These are phyloP conservation scores for Mucor circinelloides DNA, from an alignment of 371 early-diverging fungal species.

Conservation along the genomic window DNA sequence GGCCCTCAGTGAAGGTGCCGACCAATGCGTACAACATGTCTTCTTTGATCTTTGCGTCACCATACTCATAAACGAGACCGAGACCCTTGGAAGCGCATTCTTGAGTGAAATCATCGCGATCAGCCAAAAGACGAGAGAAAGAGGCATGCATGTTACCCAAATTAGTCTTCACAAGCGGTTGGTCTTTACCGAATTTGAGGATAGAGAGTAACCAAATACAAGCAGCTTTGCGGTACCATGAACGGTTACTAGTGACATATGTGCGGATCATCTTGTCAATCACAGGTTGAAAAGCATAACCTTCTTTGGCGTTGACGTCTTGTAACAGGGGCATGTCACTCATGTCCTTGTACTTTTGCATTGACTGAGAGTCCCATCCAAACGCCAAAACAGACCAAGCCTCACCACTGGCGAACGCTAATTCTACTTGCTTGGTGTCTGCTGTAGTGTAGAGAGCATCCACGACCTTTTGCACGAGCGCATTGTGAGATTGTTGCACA, in stretches of 20 bases:
- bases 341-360: constrained; percentile 69
- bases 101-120: constrained; percentile 83
- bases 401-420: constrained; percentile 85
- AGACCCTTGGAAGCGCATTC: constrained; percentile 89
- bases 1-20: constrained; percentile 63
- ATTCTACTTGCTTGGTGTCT: constrained; percentile 77
- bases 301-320: neutral
- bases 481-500: constrained; percentile 17
- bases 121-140: constrained; percentile 76
- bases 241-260: constrained; percentile 55
- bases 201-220: constrained; percentile 87
- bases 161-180: constrained; percentile 51
- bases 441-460: constrained; percentile 67
- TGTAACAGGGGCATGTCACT: constrained; percentile 42
- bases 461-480: constrained; percentile 40
- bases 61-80: constrained; percentile 85
- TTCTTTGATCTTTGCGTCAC: constrained; percentile 71
- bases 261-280: constrained; percentile 57
- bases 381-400: constrained; percentile 69
- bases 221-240: constrained; percentile 76
- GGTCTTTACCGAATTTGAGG: constrained; percentile 73
- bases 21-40: constrained; percentile 65
- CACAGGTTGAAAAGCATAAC: constrained; percentile 32
- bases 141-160: constrained; percentile 65
- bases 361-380: constrained; percentile 74